Conservation (phyloP, 352 stramenopile genomes). For the Globisporangium paddicum region DNA sequence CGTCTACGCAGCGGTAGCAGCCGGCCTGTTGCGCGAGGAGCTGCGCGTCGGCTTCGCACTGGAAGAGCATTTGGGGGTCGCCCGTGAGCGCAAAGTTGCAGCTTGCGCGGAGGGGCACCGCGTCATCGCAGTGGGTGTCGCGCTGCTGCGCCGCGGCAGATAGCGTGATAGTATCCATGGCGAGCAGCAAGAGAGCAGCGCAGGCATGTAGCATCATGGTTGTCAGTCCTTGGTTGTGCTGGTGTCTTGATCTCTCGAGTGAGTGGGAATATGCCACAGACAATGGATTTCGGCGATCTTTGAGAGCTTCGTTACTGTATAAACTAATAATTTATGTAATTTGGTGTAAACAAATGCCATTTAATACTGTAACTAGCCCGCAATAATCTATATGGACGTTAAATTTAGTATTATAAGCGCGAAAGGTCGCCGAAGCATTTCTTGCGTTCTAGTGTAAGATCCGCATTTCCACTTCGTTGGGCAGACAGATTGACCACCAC, state of each 20-base stretch:
- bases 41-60: conserved; percentile 17
- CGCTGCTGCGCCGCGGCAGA: conserved; percentile 3
- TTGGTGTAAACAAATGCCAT: background rate
- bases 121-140: conserved; percentile 37
- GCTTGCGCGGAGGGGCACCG: background rate
- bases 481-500: no score
- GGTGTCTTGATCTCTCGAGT: background rate
- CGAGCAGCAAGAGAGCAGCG: background rate
- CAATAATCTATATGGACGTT: background rate
- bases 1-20: conserved; percentile 51
- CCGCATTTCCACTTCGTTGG: no score
- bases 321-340: background rate
- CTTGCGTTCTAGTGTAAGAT: no score
- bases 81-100: conserved; percentile 5
- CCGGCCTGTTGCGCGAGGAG: conserved; percentile 39
- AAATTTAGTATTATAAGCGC: background rate
- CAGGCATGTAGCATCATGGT: background rate
- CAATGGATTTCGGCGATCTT: background rate
- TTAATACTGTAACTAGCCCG: background rate
- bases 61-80: conserved; percentile 17
- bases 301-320: background rate
- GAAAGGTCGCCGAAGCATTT: background rate
- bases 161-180: background rate
- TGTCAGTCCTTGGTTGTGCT: background rate
- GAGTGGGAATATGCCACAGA: background rate